Conservation (phyloP, 164 flowering plant genomes). For the Umbellularia californica region DNA sequence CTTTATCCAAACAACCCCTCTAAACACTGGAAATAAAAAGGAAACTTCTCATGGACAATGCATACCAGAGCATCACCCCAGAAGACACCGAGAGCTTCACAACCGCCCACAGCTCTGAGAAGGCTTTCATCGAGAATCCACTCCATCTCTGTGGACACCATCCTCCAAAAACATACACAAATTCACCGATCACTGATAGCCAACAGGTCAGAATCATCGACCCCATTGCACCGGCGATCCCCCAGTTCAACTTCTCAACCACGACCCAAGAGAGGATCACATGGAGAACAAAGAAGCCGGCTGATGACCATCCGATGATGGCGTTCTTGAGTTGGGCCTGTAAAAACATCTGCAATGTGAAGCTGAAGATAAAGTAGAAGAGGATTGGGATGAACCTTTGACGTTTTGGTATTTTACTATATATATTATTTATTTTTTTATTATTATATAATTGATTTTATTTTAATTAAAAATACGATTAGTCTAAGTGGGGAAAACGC, state of each 20-base stretch:
- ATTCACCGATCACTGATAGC: constrained; percentile 43
- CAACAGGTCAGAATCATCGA: constrained; percentile 58
- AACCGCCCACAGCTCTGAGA: constrained; percentile 47
- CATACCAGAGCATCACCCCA: constrained; percentile 59
- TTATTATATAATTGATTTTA: no score
- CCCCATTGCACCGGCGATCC: constrained; percentile 60
- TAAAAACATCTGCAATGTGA: constrained; percentile 37
- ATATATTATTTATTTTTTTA: no score
- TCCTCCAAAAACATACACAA: constrained; percentile 26
- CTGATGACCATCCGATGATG: constrained; percentile 29
- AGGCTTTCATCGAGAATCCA: constrained; percentile 46
- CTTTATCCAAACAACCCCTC: background rate
- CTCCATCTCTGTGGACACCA: constrained; percentile 51
- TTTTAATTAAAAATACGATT: no score
- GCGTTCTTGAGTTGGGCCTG: constrained; percentile 48
- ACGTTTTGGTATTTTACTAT: no score
- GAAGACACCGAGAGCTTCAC: constrained; percentile 58
- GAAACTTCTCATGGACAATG: background rate
- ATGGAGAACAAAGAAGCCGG: constrained; percentile 26
- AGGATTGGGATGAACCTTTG: constrained; percentile 35
- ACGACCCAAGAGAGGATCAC: constrained; percentile 38
- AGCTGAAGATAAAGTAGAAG: constrained; percentile 19
- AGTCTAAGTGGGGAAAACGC: no score
- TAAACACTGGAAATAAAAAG: background rate
- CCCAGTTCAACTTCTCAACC: constrained; percentile 30